These are phyloP conservation scores for Pseudocercospora ulei DNA, from an alignment of 2,329 filamentous ascomycete genomes.

Conservation along the genomic window DNA sequence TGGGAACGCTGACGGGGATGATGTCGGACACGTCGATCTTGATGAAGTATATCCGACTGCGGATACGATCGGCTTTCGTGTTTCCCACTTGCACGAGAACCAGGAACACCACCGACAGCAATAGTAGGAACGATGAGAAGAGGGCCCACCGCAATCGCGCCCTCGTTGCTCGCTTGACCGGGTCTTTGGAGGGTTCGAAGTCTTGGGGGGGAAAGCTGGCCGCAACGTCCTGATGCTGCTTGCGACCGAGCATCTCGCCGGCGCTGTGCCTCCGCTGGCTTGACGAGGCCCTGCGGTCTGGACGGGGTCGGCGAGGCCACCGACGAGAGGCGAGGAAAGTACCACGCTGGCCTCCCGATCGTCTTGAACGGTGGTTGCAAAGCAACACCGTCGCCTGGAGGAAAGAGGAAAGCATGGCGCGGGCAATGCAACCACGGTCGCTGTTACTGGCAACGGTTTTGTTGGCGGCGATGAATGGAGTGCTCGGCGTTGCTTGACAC, in stretches of 20 bases:
- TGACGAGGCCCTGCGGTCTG: not conserved
- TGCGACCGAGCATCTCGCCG: conserved; percentile 31
- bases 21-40: conserved; percentile 74
- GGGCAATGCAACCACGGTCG: too few relatives aligned
- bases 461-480: too few relatives aligned
- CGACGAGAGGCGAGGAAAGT: not conserved
- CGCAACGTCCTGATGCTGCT: conserved; percentile 21
- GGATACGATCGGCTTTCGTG: conserved; percentile 50
- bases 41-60: conserved; percentile 71
- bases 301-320: too few relatives aligned
- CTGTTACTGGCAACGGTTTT: too few relatives aligned
- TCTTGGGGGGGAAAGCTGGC: conserved; percentile 29
- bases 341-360: too few relatives aligned
- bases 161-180: conserved; percentile 44
- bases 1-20: conserved; percentile 61
- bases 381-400: too few relatives aligned
- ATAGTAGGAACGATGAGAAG: conserved; percentile 58
- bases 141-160: conserved; percentile 53
- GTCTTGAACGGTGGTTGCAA: too few relatives aligned
- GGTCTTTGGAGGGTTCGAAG: conserved; percentile 30
- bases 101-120: conserved; percentile 66
- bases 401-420: too few relatives aligned
- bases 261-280: not conserved
- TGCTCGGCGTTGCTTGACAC: too few relatives aligned
- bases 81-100: conserved; percentile 74